A percentile compares a stretch with the other conserved stretches of the same genome.
phyloP scores from a whole-genome alignment of 768 basidiomycete genomes.

The Mycena venus region DNA sequence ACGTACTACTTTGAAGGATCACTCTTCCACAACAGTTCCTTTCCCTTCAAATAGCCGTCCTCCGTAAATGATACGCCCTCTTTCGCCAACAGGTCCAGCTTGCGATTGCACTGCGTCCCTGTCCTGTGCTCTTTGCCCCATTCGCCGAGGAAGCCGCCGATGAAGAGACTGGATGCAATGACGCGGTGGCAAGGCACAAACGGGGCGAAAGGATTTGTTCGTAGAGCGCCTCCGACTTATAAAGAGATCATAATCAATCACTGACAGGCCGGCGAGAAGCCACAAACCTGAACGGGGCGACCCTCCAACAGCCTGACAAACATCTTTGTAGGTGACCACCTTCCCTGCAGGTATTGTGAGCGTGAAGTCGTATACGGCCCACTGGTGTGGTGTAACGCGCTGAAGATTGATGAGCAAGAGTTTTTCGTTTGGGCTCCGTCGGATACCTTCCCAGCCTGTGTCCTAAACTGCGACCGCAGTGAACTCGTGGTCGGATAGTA shows the following conservation, averaged over 20 bases:
- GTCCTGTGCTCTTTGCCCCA: constrained; percentile 64
- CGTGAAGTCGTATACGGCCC: constrained; percentile 72
- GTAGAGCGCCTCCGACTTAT: constrained; percentile 73
- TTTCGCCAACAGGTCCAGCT: constrained; percentile 60
- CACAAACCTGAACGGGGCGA: constrained; percentile 74
- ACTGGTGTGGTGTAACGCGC: constrained; percentile 66
- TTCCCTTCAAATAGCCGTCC: constrained; percentile 55
- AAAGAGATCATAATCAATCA: neutral
- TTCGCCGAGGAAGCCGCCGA: constrained; percentile 77
- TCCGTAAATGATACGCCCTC: constrained; percentile 68
- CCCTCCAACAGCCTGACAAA: constrained; percentile 65
- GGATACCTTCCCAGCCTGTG: constrained; percentile 51
- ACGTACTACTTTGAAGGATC: neutral
- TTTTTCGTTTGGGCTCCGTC: neutral
- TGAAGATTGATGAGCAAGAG: constrained; percentile 32
- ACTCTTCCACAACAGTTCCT: constrained; percentile 24
- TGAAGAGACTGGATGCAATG: constrained; percentile 69
- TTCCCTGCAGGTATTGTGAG: constrained; percentile 63
- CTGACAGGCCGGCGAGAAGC: neutral
- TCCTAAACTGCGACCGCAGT: constrained; percentile 48
- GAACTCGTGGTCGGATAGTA: constrained; percentile 39
- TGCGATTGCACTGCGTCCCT: constrained; percentile 58
- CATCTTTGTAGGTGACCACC: constrained; percentile 70
- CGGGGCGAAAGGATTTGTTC: constrained; percentile 77
- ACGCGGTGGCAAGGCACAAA: constrained; percentile 80